phyloP scores from a whole-genome alignment of 2,329 filamentous ascomycete species.

The Cladophialophora immunda region DNA sequence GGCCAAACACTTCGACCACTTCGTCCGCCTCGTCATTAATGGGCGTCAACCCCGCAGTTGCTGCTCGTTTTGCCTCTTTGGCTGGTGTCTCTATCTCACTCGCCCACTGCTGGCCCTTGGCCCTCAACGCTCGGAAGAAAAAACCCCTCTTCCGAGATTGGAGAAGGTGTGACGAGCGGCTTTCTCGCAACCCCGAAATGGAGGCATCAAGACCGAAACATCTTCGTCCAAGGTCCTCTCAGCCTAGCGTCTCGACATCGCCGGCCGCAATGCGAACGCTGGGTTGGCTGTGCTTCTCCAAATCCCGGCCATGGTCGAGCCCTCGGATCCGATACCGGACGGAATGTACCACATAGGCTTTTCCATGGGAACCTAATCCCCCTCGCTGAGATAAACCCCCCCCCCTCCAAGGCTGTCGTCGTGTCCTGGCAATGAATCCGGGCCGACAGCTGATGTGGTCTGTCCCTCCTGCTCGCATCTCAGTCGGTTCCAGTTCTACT shows the following conservation, averaged over 20 bases:
- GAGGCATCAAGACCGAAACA: background rate
- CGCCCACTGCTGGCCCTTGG: background rate
- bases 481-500: conserved; percentile 37
- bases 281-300: background rate
- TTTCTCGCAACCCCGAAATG: background rate
- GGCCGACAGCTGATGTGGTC: background rate
- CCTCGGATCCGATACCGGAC: conserved; percentile 17
- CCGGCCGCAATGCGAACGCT: background rate
- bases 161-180: conserved; percentile 9
- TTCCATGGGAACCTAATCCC: background rate
- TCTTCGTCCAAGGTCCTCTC: background rate
- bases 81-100: background rate
- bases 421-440: too few species aligned
- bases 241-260: background rate
- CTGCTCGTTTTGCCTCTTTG: background rate
- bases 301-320: background rate
- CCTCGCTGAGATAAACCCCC: too few species aligned
- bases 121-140: background rate
- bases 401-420: background rate
- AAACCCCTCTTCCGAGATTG: conserved; percentile 14
- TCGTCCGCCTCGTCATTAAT: conserved; percentile 8
- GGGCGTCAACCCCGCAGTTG: conserved; percentile 19
- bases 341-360: conserved; percentile 17
- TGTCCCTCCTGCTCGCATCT: too few species aligned
- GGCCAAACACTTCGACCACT: background rate